A percentile compares a stretch with the other conserved stretches of the same genome.
Conservation (phyloP, 352 stramenopile species). For the Pythium scleroteichum region DNA sequence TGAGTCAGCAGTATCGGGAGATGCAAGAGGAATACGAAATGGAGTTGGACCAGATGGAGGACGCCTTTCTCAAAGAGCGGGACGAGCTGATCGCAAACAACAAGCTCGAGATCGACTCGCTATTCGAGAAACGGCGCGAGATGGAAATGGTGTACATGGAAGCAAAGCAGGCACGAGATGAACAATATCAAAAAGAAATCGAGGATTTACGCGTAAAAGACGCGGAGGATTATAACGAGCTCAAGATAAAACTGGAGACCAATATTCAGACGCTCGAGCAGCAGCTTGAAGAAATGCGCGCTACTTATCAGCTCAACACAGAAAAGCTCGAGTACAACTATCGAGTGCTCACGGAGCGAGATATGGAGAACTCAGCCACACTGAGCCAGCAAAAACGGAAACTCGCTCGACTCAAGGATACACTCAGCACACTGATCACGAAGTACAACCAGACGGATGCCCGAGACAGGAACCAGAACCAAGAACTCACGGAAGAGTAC, state of each 20-base stretch:
- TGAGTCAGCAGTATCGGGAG: constrained; percentile 92
- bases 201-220: constrained; percentile 90
- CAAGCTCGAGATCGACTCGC: constrained; percentile 90
- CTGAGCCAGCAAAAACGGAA: constrained; percentile 94
- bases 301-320: constrained; percentile 95
- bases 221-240: constrained; percentile 93
- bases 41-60: constrained; percentile 92
- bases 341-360: constrained; percentile 91
- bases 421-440: constrained; percentile 82
- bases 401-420: constrained; percentile 91
- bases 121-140: constrained; percentile 91
- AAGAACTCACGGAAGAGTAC: constrained; percentile 94
- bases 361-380: constrained; percentile 95
- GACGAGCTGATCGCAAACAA: constrained; percentile 89
- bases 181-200: constrained; percentile 91
- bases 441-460: constrained; percentile 93
- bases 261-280: constrained; percentile 96
- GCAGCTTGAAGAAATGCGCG: constrained; percentile 95
- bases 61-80: constrained; percentile 92
- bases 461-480: constrained; percentile 86
- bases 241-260: constrained; percentile 97
- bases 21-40: constrained; percentile 93
- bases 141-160: constrained; percentile 96
- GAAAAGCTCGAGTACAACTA: constrained; percentile 98
- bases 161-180: constrained; percentile 86